Base-by-base conservation (phyloP, 1,284 basidiomycete species). In the Neonothopanus nambi region DNA sequence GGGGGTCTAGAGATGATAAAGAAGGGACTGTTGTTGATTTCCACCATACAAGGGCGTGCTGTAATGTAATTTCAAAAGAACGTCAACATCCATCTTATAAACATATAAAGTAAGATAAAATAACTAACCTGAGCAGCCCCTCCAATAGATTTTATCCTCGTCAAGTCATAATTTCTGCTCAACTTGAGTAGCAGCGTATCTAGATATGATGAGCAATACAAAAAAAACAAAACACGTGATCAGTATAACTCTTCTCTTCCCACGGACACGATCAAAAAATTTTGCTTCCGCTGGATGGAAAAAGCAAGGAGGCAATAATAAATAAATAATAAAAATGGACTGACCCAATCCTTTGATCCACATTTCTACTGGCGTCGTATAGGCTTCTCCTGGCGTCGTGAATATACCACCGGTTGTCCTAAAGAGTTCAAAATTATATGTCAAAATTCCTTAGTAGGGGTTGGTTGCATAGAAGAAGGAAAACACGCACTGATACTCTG, bases 401-500 rank as follows among this genome's bases (percentile, higher is more conserved):
- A 91, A 90, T 57, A 91, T 89, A 5, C 89, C 90, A 39, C 89
- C 87, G 59, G 88, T 85, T 1, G 89, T 92, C 67, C 90, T 92
- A 54, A 33, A 33, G 8, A 33, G 8, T 33, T 33, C 30, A 13
- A 8, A 13, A 11, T 33, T 9, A 33, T 9, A 33, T 33, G 3
- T 33, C 52, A 52, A 44, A n/a, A n/a, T n/a, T n/a, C n/a, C n/a
- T n/a, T n/a, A n/a, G n/a, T n/a, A n/a, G 9, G 35, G 9, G 35
- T 36, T 36, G 35, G n/a, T n/a, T 18, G 9, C 13, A 23, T 23
- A 23, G 15, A 33, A 17, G 21, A 40, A 42, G 49, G 39, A 61
- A 54, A 28, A 35, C 48, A 80, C 85, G 73, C 68, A 91, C 89
- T 89, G 84, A 70, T 87, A 91, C 70, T 92, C 90, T 48, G 83